Conservation (phyloP, 306 rosid species). For the Lathyrus tuberosus region DNA sequence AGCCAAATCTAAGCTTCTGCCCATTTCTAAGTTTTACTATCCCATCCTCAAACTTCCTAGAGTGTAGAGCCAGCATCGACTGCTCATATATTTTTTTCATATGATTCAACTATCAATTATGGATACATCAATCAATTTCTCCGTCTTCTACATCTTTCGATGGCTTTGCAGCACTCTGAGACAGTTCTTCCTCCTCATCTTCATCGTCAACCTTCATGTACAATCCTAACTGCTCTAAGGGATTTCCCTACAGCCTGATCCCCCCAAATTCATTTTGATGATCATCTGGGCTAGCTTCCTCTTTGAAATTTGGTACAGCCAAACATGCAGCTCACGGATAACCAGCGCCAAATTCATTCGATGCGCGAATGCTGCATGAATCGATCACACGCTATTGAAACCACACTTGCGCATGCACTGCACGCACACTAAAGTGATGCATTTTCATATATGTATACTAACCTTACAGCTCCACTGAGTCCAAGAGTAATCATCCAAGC, state of each 20-base stretch:
- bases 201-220: slow-evolving; percentile 84
- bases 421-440: no score
- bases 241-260: slow-evolving; percentile 71
- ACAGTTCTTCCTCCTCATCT: slow-evolving; percentile 71
- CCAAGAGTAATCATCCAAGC: no score
- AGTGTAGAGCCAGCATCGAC: slow-evolving; percentile 25
- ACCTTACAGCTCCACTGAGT: no score
- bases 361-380: no score
- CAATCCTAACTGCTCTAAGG: slow-evolving; percentile 79
- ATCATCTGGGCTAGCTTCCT: slow-evolving; percentile 61
- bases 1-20: slow-evolving; percentile 43
- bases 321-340: no score
- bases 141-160: slow-evolving; percentile 78
- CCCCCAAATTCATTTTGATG: slow-evolving; percentile 60
- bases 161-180: slow-evolving; percentile 46
- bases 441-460: no score
- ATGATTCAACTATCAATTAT: slow-evolving; percentile 5
- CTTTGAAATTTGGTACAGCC: slow-evolving; percentile 62
- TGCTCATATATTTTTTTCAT: slow-evolving; percentile 19
- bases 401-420: no score
- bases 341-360: no score
- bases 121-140: slow-evolving; percentile 57
- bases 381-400: no score
- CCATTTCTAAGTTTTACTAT: slow-evolving; percentile 35
- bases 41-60: slow-evolving; percentile 33